phyloP scores from a whole-genome alignment of 1,139 yeast species.

The Scheffersomyces quercinus region DNA sequence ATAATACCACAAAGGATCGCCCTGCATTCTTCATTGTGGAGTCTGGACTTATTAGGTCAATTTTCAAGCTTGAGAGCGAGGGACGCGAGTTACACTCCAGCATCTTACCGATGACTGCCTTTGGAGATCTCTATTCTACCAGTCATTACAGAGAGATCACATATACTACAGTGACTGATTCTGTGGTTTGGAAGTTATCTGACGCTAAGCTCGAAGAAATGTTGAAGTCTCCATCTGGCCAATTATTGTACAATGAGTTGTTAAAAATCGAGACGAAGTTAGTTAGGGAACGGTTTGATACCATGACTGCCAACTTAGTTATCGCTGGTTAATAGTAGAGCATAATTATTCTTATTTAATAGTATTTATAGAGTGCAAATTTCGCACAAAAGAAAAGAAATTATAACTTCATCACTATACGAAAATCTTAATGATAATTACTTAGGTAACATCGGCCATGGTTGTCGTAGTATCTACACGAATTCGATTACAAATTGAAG shows the following conservation, averaged over 20 bases:
- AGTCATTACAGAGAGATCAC: slow-evolving; percentile 41
- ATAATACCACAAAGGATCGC: slow-evolving; percentile 38
- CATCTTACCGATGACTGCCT: slow-evolving; percentile 84
- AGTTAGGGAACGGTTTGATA: slow-evolving; percentile 72
- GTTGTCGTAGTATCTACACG: no score
- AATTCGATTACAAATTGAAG: no score
- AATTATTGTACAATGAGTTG: slow-evolving; percentile 67
- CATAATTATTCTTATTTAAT: no score
- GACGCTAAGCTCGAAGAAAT: slow-evolving; percentile 45
- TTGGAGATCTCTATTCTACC: slow-evolving; percentile 63
- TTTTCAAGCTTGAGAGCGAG: slow-evolving; percentile 51
- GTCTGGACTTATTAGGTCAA: slow-evolving; percentile 72
- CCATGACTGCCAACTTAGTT: slow-evolving; percentile 67
- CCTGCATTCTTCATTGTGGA: slow-evolving; percentile 70
- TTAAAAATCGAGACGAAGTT: slow-evolving; percentile 64
- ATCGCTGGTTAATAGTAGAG: slow-evolving; percentile 39
- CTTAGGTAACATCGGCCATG: no score
- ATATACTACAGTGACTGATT: slow-evolving; percentile 52
- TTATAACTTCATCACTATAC: no score
- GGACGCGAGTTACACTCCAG: slow-evolving; percentile 69
- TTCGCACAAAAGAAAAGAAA: no score
- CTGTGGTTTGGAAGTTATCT: slow-evolving; percentile 73
- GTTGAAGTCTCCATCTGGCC: slow-evolving; percentile 42
- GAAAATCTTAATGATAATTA: no score
- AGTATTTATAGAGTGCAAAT: no score